Evolutionary conservation across 208 protist genomes (phyloP), one percentile per base, ranked within the genome.

Genomic region (Acanthamoeba royreba): DNA sequence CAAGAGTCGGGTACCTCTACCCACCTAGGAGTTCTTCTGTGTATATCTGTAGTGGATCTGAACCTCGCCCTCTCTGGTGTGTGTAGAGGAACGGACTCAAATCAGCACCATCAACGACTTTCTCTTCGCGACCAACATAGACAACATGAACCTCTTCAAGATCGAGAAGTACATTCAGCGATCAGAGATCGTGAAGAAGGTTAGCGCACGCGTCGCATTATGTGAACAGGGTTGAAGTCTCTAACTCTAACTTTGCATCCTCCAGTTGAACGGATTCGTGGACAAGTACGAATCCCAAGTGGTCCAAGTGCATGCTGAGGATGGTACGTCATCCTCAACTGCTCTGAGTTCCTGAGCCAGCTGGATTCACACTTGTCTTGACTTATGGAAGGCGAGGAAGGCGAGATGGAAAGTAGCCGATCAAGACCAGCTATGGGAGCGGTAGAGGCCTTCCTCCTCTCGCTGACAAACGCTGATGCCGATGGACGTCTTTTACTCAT

Each of bases 111-210:
- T 97, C n/a, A 96, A 95, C 81, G 95, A 97, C 47, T 96, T 97
- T 63, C 19, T 95, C 4, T 95, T 95, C 53, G 33, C 47, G 13
- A 58, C 52, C 45, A 91, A 94, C 22, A 94, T 97, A 7, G 94
- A 96, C 25, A 95, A 94, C 79, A 66, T 97, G 33, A 96, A 97
- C 72, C 72, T 97, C 22, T 97, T 96, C 93, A 63, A 97, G 92
- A 72, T 97, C 42, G 79, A 58, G 31, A 90, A 87, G 72, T 97
- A 94, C 88, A 94, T 97, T 31, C 53, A 96, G 52, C 49, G 92
- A 19, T 95, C 94, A 19, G 93, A 97, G 7, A 94, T 97, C 28
- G 53, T 95, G 25, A 87, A 94, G 38, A 97, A 97, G 81, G 74
- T 96, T 31, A 55, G 19, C 13, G 13, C 35, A 25, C 66, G 13